Percentiles rank a stretch among this genome's conserved stretches.
These are phyloP conservation scores for Aschersonia sp. DNA, from an alignment of 2,329 filamentous ascomycete genomes.

Conservation along the genomic window DNA sequence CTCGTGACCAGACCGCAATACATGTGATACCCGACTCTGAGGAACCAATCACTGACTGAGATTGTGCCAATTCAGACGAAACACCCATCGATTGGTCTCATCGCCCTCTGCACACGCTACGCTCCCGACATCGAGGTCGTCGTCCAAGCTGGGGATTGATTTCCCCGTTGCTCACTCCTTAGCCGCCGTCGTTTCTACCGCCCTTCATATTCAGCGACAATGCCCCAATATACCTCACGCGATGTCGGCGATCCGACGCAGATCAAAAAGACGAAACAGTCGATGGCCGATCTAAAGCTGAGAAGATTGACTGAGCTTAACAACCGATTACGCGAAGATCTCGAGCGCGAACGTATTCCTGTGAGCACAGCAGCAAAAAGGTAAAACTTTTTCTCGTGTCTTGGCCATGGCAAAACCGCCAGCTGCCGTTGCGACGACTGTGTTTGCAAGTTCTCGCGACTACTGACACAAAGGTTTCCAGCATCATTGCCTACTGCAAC, in stretches of 20 bases:
- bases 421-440: background rate
- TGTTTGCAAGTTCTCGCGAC: background rate
- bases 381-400: constrained; percentile 29
- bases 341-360: constrained; percentile 88
- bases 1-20: too few species aligned
- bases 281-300: constrained; percentile 96
- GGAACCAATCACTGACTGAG: too few species aligned
- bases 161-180: too few species aligned
- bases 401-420: background rate
- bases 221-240: constrained; percentile 53
- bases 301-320: constrained; percentile 93
- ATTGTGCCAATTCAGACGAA: too few species aligned
- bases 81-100: too few species aligned
- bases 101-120: too few species aligned
- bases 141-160: too few species aligned
- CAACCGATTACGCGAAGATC: constrained; percentile 85
- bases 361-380: constrained; percentile 86
- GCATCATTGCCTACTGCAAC: constrained; percentile 96
- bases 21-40: too few species aligned
- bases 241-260: constrained; percentile 54
- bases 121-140: too few species aligned
- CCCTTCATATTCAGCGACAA: constrained; percentile 18
- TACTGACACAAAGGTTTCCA: constrained; percentile 19
- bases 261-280: constrained; percentile 90
- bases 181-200: too few species aligned